phyloP scores from a whole-genome alignment of 2,329 filamentous ascomycete species.

The Fusarium sp. region DNA sequence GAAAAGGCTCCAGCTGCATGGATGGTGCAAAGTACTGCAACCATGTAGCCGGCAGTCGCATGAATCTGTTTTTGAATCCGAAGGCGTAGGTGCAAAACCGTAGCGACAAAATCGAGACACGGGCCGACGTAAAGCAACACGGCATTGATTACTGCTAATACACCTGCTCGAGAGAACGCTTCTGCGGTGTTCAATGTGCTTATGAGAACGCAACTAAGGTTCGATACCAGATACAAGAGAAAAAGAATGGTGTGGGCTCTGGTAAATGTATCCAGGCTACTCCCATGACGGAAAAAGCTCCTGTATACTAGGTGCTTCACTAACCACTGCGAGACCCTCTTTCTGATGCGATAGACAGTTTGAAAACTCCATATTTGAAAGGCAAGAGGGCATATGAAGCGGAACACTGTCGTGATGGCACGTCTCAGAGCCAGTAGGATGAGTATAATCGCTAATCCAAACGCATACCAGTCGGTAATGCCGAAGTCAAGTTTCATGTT shows the following conservation, averaged over 20 bases:
- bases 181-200: neutral
- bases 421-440: too few species aligned
- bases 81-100: slow-evolving; percentile 1
- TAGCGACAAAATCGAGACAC: slow-evolving; percentile 7
- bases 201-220: slow-evolving; percentile 11
- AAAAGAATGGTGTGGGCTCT: neutral
- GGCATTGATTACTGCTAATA: slow-evolving; percentile 7
- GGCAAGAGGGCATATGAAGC: too few species aligned
- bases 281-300: neutral
- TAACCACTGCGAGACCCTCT: neutral
- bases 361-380: too few species aligned
- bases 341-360: neutral
- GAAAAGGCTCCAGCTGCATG: slow-evolving; percentile 1
- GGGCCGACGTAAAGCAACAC: slow-evolving; percentile 13
- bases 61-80: slow-evolving; percentile 5
- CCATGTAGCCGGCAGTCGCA: slow-evolving; percentile 6
- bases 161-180: slow-evolving; percentile 7
- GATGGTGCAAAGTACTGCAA: slow-evolving; percentile 4
- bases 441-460: too few species aligned
- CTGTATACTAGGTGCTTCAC: neutral
- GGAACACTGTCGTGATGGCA: too few species aligned
- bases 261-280: neutral
- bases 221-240: neutral
- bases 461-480: too few species aligned
- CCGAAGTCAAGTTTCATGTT: too few species aligned